These are phyloP conservation scores for Nicotiana tomentosiformis DNA, from an alignment of 257 asterid species.

Conservation along the genomic window DNA sequence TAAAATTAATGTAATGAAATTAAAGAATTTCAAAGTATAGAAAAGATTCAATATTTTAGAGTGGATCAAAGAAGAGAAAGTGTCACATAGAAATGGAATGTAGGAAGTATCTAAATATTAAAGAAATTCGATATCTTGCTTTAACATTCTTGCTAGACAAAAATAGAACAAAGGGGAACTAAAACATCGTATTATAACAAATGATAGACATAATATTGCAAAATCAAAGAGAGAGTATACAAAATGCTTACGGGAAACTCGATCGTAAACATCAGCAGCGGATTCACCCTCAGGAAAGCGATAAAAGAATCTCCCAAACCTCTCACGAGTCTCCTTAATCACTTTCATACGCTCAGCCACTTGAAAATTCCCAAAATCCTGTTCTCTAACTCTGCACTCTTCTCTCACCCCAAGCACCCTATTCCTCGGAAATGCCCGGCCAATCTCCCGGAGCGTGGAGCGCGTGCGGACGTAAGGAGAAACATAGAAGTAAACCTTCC, in stretches of 20 bases:
- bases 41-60: background rate
- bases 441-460: conserved; percentile 77
- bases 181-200: background rate
- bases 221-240: background rate
- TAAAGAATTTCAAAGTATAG: background rate
- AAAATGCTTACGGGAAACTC: conserved; percentile 66
- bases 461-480: conserved; percentile 84
- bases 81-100: too few species aligned
- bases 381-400: conserved; percentile 87
- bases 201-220: background rate
- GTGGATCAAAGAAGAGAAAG: background rate
- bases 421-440: conserved; percentile 54
- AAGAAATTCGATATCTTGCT: too few species aligned
- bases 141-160: background rate
- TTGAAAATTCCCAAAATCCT: conserved; percentile 97
- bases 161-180: background rate
- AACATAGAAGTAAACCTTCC: conserved; percentile 79
- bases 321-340: conserved; percentile 78
- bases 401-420: conserved; percentile 73
- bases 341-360: conserved; percentile 73
- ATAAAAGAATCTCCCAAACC: conserved; percentile 80
- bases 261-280: conserved; percentile 89
- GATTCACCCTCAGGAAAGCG: conserved; percentile 95
- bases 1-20: background rate
- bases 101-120: too few species aligned